A percentile compares a stretch with the other conserved stretches of the same genome.
Conservation (phyloP, 2,329 filamentous ascomycete species). For the Alternaria viburni region DNA sequence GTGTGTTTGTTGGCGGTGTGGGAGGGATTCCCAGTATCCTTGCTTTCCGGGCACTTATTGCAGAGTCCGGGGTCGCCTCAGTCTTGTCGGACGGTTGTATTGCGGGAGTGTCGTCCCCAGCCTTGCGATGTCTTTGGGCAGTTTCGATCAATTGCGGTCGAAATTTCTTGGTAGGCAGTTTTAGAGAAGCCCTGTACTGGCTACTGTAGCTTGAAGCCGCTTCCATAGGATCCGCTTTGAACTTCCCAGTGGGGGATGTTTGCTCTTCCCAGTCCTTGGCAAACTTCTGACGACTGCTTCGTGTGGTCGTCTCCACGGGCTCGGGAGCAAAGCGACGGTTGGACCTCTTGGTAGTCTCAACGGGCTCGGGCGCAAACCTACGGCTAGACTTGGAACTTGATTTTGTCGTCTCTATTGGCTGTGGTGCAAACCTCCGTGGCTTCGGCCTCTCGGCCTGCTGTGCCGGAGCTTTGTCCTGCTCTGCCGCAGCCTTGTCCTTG, state of each 20-base stretch:
- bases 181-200: conserved; percentile 27
- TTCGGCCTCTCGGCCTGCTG: conserved; percentile 21
- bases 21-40: conserved; percentile 57
- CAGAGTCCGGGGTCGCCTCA: conserved; percentile 65
- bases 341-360: conserved; percentile 68
- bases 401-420: conserved; percentile 48
- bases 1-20: conserved; percentile 52
- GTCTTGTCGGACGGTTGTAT: conserved; percentile 73
- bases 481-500: conserved; percentile 72
- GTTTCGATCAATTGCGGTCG: conserved; percentile 83
- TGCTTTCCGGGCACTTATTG: conserved; percentile 31
- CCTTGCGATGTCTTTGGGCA: conserved; percentile 72
- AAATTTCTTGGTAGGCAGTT: conserved; percentile 59
- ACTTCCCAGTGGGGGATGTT: conserved; percentile 29
- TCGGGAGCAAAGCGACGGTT: conserved; percentile 57
- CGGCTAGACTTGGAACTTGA: conserved; percentile 28
- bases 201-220: conserved; percentile 32
- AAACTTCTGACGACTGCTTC: conserved; percentile 38
- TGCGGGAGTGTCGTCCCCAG: conserved; percentile 68
- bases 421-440: conserved; percentile 41
- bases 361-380: conserved; percentile 71
- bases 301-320: conserved; percentile 43
- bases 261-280: conserved; percentile 35
- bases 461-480: conserved; percentile 71
- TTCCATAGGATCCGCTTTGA: conserved; percentile 39